These are phyloP conservation scores for Corymbia calophylla DNA, from an alignment of 441 rosid genomes.

Conservation along the genomic window DNA sequence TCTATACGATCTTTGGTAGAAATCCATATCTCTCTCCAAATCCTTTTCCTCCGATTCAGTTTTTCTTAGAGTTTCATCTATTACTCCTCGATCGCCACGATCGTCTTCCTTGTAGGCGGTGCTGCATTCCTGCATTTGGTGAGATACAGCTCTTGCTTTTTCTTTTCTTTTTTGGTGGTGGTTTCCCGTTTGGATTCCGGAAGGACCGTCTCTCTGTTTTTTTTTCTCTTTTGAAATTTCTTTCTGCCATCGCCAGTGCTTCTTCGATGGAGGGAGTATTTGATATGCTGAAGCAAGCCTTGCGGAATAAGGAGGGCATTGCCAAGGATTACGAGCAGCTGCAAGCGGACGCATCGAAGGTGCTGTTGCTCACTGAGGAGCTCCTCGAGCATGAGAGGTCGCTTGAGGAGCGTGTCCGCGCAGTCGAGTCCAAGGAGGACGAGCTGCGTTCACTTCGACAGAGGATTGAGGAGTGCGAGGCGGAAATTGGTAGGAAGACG, in stretches of 20 bases:
- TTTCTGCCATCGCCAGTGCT: not conserved
- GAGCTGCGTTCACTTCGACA: constrained; percentile 1
- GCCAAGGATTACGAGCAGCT: constrained; percentile 10
- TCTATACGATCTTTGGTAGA: not conserved
- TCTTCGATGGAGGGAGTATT: not conserved
- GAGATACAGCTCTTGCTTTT: too few relatives aligned
- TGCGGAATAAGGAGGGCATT: constrained; percentile 18
- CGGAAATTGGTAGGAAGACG: constrained; percentile 13
- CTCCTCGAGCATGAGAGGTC: constrained; percentile 7
- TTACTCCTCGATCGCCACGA: too few relatives aligned
- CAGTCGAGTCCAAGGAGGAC: constrained; percentile 12
- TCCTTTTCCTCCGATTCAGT: not conserved
- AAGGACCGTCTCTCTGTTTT: too few relatives aligned
- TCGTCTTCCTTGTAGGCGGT: too few relatives aligned
- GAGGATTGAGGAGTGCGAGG: not conserved
- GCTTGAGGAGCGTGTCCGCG: not conserved
- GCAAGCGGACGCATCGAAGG: constrained; percentile 14
- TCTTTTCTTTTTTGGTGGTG: too few relatives aligned
- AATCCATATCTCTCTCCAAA: too few relatives aligned
- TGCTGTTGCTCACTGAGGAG: constrained; percentile 27
- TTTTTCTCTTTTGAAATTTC: too few relatives aligned
- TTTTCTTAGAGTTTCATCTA: too few relatives aligned
- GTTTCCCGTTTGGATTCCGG: not conserved
- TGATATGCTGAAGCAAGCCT: constrained; percentile 2
- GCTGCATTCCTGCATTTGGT: too few relatives aligned